Evolutionary conservation across 345 rosid species (phyloP), one percentile per base, ranked within the genome.

Genomic region (Populus simonii): DNA sequence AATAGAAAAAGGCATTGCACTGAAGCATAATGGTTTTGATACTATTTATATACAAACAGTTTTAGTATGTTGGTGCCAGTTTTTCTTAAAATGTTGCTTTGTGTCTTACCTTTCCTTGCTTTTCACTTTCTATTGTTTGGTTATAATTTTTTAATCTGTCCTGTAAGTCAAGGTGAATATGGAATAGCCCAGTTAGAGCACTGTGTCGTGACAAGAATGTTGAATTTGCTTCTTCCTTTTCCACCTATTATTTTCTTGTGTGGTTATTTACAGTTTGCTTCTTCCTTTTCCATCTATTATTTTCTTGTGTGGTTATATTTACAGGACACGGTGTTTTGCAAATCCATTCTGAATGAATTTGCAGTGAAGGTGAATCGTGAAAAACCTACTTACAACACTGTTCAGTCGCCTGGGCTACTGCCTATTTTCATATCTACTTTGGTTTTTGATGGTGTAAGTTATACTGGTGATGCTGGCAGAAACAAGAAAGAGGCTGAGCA

Each of bases 401-500:
- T 63, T 74, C 80, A 68, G 74, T 16, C 68, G n/a, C 73, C 43
- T 43, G 82, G 74, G 51, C 9, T 66, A 18, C 63, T 76, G 66
- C 84, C 88, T 8, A 49, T 31, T 47, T 86, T 88, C 70, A 57
- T 38, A 35, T 86, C 87, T 2, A 53, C 80, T 68, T 27, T 85
- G 61, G 77, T 66, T 63, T 86, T 83, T 68, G 74, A 81, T 79
- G 84, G 83, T 49, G 66, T 51, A 45, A 59, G 73, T 57, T 88
- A 80, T 45, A 76, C 75, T 6, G 83, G 85, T 10, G 80, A 83
- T 57, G 2, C 43, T 53, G 82, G 81, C 12, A 72, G 49, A 76
- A 86, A 17, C 66, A 86, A 88, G 80, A 88, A 88, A 81, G 88
- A 86, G 66, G 91, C 89, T 49, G 89, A 88, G 55, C 87, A 86